phyloP scores from a whole-genome alignment of 225 moss, liverwort and hornwort species.

The Sphagnum tenellum region DNA sequence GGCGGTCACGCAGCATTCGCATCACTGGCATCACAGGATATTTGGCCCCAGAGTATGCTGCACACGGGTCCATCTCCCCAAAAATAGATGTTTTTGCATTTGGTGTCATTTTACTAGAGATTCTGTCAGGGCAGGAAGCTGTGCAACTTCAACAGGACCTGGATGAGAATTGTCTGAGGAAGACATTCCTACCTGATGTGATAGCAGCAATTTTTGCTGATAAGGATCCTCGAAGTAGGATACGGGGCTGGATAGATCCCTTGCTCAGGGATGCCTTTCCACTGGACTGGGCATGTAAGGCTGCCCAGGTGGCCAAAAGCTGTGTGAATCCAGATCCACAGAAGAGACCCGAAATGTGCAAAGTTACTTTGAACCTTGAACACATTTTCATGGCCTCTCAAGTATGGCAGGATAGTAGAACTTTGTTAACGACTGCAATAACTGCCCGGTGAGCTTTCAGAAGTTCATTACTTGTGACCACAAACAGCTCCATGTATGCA shows the following conservation, averaged over 20 bases:
- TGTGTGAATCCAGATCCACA: conserved; percentile 62
- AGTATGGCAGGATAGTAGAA: conserved; percentile 64
- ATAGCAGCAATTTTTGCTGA: conserved; percentile 54
- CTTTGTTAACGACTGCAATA: conserved; percentile 53
- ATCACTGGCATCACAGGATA: conserved; percentile 83
- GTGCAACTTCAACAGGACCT: conserved; percentile 32
- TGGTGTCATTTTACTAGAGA: conserved; percentile 78
- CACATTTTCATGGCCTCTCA: conserved; percentile 55
- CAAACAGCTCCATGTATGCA: too few species aligned
- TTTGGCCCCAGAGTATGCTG: conserved; percentile 87
- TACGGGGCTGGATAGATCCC: conserved; percentile 83
- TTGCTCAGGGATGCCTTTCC: conserved; percentile 68
- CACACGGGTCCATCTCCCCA: conserved; percentile 39
- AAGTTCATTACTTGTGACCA: not conserved
- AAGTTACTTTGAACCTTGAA: conserved; percentile 49
- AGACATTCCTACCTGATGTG: conserved; percentile 48
- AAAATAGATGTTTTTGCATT: conserved; percentile 81
- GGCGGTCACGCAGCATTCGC: conserved; percentile 67
- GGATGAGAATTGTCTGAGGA: conserved; percentile 27
- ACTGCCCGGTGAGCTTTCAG: conserved; percentile 53
- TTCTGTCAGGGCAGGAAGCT: conserved; percentile 78
- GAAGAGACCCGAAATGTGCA: conserved; percentile 64
- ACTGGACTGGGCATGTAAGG: conserved; percentile 46
- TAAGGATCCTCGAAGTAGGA: conserved; percentile 41
- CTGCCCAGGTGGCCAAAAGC: conserved; percentile 57